These are phyloP conservation scores for Tulasnella sp. DNA, from an alignment of 768 basidiomycete genomes.

Conservation along the genomic window DNA sequence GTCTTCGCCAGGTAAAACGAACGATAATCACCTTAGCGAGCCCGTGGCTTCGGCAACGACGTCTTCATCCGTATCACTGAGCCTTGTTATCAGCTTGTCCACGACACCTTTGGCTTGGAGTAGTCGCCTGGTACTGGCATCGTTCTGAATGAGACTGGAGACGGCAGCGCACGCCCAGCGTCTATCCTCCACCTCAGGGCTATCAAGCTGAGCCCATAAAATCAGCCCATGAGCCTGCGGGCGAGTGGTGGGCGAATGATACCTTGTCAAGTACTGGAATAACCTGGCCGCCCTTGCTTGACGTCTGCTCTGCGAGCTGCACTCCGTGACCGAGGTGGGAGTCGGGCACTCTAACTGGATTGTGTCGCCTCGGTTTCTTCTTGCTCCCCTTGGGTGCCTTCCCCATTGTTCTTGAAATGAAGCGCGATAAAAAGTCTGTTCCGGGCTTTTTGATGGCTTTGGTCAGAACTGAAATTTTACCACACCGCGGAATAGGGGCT, in stretches of 20 bases:
- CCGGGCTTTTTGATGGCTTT: not conserved
- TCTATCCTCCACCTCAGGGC: slow-evolving; percentile 74
- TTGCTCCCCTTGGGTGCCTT: slow-evolving; percentile 82
- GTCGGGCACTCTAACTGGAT: slow-evolving; percentile 92
- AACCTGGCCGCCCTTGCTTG: slow-evolving; percentile 75
- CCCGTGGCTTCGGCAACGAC: slow-evolving; percentile 89
- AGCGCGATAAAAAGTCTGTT: not conserved
- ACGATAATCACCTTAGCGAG: slow-evolving; percentile 65
- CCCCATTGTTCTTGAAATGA: slow-evolving; percentile 63
- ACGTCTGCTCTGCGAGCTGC: slow-evolving; percentile 69
- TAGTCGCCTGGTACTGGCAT: slow-evolving; percentile 86
- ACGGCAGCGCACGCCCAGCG: slow-evolving; percentile 97
- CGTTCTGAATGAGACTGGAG: slow-evolving; percentile 94
- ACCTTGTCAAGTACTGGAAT: slow-evolving; percentile 93
- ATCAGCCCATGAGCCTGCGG: not conserved
- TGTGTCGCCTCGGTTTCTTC: slow-evolving; percentile 79
- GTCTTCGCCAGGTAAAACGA: slow-evolving; percentile 39
- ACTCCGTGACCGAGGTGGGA: slow-evolving; percentile 86
- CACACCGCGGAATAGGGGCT: not conserved
- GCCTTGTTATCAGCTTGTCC: slow-evolving; percentile 79
- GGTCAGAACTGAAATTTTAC: slow-evolving; percentile 15
- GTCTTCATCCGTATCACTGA: slow-evolving; percentile 88
- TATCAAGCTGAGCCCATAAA: slow-evolving; percentile 61
- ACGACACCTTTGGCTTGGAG: slow-evolving; percentile 92
- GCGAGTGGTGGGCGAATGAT: slow-evolving; percentile 9